Base-by-base conservation (phyloP, 148 eudicot species). In the Diospyros lotus region DNA sequence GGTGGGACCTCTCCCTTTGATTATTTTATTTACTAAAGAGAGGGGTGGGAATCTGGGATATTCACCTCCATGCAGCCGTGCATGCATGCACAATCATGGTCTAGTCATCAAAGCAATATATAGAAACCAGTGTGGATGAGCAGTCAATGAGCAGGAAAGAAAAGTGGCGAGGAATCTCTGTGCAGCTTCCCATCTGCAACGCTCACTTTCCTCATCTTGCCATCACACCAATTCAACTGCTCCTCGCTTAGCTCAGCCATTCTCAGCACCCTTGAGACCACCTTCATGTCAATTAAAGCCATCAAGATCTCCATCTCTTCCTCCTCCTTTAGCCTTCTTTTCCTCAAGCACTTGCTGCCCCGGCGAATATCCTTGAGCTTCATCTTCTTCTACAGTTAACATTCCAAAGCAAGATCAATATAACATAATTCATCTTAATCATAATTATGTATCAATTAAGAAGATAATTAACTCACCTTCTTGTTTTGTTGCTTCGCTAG, bases 161-260 rank as follows among this genome's bases (percentile, higher is more conserved):
- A 94, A 86, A 94, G 98, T 13, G 98, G 91, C 10, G 94, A 80
- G 66, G 97, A 89, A 84, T 94, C 98, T 88, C 98, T 89, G 9
- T 80, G 87, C 50, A 92, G 67, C 76, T 86, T 87, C 43, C 94
- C 91, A 69, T 90, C 89, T 38, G 75, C 71, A 14, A 90, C 78
- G 80, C 78, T 85, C 60, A 89, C 81, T 89, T 87, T 92, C 76
- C 71, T 84, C 96, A 94, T 89, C 81, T 94, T 94, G 71, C 86
- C 87, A 82, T 90, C 94, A 86, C 97, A 94, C 98, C 98, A 94
- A 56, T 87, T 84, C 76, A 94, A 71, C 76, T 92, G 96, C 59
- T 94, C 91, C 54, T 85, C 84, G 58, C 81, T 92, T 80, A 92
- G 58, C 5, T 83, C 87, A 58, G 10, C 75, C 93, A 90, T 94